phyloP scores from a whole-genome alignment of 768 basidiomycete genomes.

The Agaricus subrufescens region DNA sequence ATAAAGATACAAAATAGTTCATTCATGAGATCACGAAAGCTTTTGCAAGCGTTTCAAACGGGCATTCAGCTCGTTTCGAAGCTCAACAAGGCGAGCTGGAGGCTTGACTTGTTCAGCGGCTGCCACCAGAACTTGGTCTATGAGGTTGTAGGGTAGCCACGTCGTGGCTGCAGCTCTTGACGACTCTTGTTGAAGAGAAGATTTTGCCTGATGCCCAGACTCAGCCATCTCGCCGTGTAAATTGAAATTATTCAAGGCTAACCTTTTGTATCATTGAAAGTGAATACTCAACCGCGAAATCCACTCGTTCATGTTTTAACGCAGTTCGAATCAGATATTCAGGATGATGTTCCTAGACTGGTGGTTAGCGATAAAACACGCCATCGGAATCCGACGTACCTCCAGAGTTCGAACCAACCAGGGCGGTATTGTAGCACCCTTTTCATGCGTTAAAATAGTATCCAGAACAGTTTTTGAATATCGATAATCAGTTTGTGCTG shows the following conservation, averaged over 20 bases:
- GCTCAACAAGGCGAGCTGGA: slow-evolving; percentile 42
- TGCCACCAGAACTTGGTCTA: slow-evolving; percentile 76
- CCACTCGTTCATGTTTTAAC: slow-evolving; percentile 75
- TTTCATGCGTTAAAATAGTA: slow-evolving; percentile 65
- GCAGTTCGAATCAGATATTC: slow-evolving; percentile 80
- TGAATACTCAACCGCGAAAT: slow-evolving; percentile 71
- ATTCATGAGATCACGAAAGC: slow-evolving; percentile 34
- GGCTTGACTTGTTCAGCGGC: slow-evolving; percentile 49
- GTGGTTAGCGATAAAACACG: background rate
- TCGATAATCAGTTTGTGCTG: slow-evolving; percentile 58
- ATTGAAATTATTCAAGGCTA: slow-evolving; percentile 9
- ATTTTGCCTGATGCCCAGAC: slow-evolving; percentile 41
- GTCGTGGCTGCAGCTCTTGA: slow-evolving; percentile 55
- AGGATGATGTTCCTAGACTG: slow-evolving; percentile 59
- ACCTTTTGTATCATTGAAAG: slow-evolving; percentile 73
- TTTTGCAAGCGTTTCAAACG: slow-evolving; percentile 70
- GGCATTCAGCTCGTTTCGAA: slow-evolving; percentile 57
- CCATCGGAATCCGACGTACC: slow-evolving; percentile 31
- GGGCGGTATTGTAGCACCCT: slow-evolving; percentile 60
- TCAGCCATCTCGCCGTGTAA: slow-evolving; percentile 10
- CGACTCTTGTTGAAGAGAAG: slow-evolving; percentile 42
- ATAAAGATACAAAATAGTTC: background rate
- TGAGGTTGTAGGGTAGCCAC: slow-evolving; percentile 80
- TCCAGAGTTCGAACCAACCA: slow-evolving; percentile 81
- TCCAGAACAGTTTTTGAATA: slow-evolving; percentile 79